Base-by-base conservation (phyloP, 306 rosid genomes). In the Quercus rubra region DNA sequence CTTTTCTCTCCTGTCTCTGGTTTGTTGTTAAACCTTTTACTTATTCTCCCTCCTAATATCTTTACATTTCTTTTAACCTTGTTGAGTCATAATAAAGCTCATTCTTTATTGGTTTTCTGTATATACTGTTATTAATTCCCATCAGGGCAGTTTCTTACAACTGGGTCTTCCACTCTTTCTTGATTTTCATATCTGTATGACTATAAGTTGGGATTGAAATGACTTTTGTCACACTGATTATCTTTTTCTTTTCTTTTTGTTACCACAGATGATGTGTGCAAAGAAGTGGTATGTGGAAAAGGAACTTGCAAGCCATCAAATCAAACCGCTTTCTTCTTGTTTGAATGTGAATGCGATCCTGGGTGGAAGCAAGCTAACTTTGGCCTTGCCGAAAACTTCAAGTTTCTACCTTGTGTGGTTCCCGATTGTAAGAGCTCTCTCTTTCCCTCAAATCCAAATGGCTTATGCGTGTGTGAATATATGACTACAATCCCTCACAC, bases 391-490 rank as follows among this genome's bases (percentile, higher is more conserved):
- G 66, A 79, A 23, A 11, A 46, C 52, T 31, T 89, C 49, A 89
- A 85, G 78, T 91, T 90, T 86, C 91, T 95, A 20, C 99, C 98
- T 75, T 95, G 98, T 78, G 86, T 90, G 10, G 74, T 90, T 80
- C 99, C 99, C 80, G 80, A 93, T 54, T 95, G 98, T 91, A 82
- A 87, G 87, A 21, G 33, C 55, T 68, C 71, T 13, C 9, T 51
- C 56, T 43, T 74, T 81, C 58, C 55, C 55, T 5, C 70, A 17
- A 64, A 30, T 30, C 10, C 46, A 17, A 25, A 9, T 58, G 15
- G 25, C 21, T 58, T 19, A 58, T 25, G 23, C 10, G 15, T 19
- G 66, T 12, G 15, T 11, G 52, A 46, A 43, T 7, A 43, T 46
- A 46, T 59, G 5, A 31, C 19, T 35, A 38, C 9, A 6, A 38